phyloP scores from a whole-genome alignment of 176 grass and related monocot genomes.

The Aegilops speltoides region DNA sequence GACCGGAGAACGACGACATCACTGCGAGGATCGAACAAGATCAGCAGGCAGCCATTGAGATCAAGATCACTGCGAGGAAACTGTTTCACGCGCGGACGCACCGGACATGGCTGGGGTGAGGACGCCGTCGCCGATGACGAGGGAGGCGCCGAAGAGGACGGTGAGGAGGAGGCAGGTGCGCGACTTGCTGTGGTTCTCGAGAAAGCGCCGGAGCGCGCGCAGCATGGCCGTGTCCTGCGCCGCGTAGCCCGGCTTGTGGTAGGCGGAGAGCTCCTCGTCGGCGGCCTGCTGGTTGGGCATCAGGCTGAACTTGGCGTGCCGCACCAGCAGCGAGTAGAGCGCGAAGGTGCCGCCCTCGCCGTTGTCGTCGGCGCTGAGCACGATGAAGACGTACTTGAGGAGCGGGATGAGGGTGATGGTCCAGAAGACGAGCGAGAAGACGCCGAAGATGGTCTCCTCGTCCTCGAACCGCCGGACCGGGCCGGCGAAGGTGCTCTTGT shows the following conservation, averaged over 20 bases:
- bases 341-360: constrained; percentile 65
- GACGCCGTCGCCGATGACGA: constrained; percentile 68
- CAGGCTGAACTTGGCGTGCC: constrained; percentile 66
- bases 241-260: constrained; percentile 42
- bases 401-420: constrained; percentile 63
- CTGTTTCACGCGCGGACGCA: neutral
- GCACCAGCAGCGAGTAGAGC: constrained; percentile 64
- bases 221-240: constrained; percentile 47
- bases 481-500: constrained; percentile 52
- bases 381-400: constrained; percentile 73
- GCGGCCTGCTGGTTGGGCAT: constrained; percentile 71
- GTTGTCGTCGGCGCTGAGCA: constrained; percentile 56
- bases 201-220: constrained; percentile 34
- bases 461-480: constrained; percentile 28
- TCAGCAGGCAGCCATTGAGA: neutral
- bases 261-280: constrained; percentile 63
- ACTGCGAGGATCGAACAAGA: neutral
- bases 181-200: constrained; percentile 55
- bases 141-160: constrained; percentile 56
- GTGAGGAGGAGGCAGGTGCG: constrained; percentile 50
- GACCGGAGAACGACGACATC: constrained; percentile 52
- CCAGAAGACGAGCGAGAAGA: constrained; percentile 74
- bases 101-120: constrained; percentile 61
- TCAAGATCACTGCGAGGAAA: neutral
- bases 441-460: constrained; percentile 58